Percentiles rank a stretch among this genome's conserved stretches.
These are phyloP conservation scores for Caryopteris hybrid DNA, from an alignment of 305 asterid species.

Conservation along the genomic window DNA sequence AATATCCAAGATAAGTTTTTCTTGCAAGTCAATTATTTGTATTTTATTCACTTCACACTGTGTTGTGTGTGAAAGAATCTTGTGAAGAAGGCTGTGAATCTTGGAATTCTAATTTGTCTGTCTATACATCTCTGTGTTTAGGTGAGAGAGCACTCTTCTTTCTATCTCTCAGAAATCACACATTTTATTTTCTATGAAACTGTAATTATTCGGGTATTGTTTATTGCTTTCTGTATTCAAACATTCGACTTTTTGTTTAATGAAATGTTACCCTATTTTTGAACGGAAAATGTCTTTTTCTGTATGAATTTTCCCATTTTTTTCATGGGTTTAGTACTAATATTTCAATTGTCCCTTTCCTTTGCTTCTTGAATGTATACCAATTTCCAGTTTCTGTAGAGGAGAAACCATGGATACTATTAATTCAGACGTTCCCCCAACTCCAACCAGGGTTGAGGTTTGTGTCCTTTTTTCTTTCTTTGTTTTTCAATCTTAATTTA, in stretches of 20 bases:
- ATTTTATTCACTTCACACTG: too few species aligned
- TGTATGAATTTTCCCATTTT: not conserved
- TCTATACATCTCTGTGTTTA: too few species aligned
- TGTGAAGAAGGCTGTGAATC: too few species aligned
- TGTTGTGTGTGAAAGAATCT: too few species aligned
- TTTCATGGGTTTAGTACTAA: too few species aligned
- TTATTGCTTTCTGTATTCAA: not conserved
- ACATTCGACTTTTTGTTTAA: not conserved
- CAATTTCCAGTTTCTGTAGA: not conserved
- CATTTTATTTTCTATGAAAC: not conserved
- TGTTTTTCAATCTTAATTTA: not conserved
- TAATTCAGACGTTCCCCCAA: constrained; percentile 11
- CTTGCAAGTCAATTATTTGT: too few species aligned
- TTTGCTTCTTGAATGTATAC: not conserved
- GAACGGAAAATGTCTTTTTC: not conserved
- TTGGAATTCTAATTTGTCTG: too few species aligned
- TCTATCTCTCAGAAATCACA: too few species aligned
- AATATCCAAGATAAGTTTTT: too few species aligned
- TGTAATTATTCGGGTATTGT: not conserved
- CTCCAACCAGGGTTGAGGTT: constrained; percentile 53
- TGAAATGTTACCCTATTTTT: not conserved
- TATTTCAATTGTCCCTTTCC: not conserved
- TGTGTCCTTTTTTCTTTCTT: not conserved
- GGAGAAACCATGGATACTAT: constrained; percentile 31
- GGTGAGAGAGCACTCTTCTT: too few species aligned